phyloP scores from a whole-genome alignment of 306 rosid genomes.

The Oemleria cerasiformis region DNA sequence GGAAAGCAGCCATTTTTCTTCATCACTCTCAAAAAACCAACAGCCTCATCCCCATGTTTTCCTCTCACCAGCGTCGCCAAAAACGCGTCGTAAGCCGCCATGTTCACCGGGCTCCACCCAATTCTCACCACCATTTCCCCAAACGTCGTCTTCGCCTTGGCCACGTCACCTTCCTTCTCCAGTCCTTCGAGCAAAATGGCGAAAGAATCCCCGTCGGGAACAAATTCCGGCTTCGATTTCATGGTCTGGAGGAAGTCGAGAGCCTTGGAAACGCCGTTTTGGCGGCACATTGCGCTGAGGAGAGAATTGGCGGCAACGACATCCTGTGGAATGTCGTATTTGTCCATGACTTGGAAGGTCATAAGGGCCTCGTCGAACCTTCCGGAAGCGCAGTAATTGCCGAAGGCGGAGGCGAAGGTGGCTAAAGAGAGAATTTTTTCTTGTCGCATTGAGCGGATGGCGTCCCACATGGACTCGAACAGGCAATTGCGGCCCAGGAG shows the following conservation, averaged over 20 bases:
- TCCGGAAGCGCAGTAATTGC: conserved; percentile 51
- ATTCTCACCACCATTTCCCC: conserved; percentile 49
- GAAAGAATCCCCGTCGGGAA: conserved; percentile 51
- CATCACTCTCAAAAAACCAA: conserved; percentile 44
- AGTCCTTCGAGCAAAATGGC: conserved; percentile 63
- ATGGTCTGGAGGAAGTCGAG: conserved; percentile 44
- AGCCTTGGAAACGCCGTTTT: conserved; percentile 36
- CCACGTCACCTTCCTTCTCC: conserved; percentile 59
- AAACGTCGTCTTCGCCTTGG: conserved; percentile 43
- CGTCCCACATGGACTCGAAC: conserved; percentile 80
- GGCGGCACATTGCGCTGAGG: conserved; percentile 52
- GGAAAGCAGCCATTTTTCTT: conserved; percentile 56
- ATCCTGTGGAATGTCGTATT: conserved; percentile 45
- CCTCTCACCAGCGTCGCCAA: conserved; percentile 48
- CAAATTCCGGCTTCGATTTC: conserved; percentile 28
- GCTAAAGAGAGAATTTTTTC: conserved; percentile 40
- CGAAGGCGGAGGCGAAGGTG: conserved; percentile 54
- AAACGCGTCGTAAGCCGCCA: conserved; percentile 49
- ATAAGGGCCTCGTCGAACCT: conserved; percentile 52
- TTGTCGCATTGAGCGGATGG: conserved; percentile 61
- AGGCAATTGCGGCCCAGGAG: conserved; percentile 57
- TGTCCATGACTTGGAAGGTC: conserved; percentile 68
- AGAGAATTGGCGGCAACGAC: conserved; percentile 57
- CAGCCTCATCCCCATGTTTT: conserved; percentile 35
- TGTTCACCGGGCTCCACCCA: conserved; percentile 50